These are phyloP conservation scores for Leishmania major DNA, from an alignment of 208 protist species.

Conservation along the genomic window DNA sequence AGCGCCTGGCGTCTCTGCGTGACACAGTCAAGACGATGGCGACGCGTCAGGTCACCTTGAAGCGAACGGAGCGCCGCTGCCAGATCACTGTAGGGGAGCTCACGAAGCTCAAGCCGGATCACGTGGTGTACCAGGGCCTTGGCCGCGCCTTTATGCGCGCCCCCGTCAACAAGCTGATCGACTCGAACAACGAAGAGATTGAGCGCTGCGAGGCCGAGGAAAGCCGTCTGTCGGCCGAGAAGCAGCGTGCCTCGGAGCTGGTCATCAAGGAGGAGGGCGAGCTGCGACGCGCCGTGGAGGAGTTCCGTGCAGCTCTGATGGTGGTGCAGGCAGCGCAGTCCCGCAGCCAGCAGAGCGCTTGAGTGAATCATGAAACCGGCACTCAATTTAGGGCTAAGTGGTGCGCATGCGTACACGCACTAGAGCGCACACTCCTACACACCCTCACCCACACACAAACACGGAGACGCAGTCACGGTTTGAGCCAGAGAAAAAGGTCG, in stretches of 20 bases:
- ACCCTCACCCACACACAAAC: neutral
- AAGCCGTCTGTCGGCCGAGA: slow-evolving; percentile 71
- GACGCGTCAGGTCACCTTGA: slow-evolving; percentile 71
- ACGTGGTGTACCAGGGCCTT: slow-evolving; percentile 80
- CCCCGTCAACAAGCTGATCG: slow-evolving; percentile 70
- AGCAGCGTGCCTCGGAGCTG: slow-evolving; percentile 78
- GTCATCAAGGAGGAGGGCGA: slow-evolving; percentile 76
- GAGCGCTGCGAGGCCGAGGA: slow-evolving; percentile 84
- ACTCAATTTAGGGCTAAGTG: neutral
- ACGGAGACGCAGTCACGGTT: neutral
- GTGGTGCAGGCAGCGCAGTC: slow-evolving; percentile 49
- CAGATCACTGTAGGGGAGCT: slow-evolving; percentile 84
- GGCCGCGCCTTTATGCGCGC: slow-evolving; percentile 82
- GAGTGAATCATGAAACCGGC: neutral
- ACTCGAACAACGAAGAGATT: slow-evolving; percentile 60
- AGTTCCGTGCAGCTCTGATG: slow-evolving; percentile 60
- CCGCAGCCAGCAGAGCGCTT: slow-evolving; percentile 23
- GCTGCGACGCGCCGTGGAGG: slow-evolving; percentile 64
- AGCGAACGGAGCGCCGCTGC: slow-evolving; percentile 67
- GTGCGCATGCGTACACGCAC: neutral
- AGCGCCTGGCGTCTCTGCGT: slow-evolving; percentile 73
- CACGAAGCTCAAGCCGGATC: slow-evolving; percentile 57
- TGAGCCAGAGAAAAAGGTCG: neutral
- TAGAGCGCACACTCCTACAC: neutral
- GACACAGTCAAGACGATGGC: slow-evolving; percentile 85